Conservation (phyloP, 1,139 yeast genomes). For the Zygoascus hellenicus region DNA sequence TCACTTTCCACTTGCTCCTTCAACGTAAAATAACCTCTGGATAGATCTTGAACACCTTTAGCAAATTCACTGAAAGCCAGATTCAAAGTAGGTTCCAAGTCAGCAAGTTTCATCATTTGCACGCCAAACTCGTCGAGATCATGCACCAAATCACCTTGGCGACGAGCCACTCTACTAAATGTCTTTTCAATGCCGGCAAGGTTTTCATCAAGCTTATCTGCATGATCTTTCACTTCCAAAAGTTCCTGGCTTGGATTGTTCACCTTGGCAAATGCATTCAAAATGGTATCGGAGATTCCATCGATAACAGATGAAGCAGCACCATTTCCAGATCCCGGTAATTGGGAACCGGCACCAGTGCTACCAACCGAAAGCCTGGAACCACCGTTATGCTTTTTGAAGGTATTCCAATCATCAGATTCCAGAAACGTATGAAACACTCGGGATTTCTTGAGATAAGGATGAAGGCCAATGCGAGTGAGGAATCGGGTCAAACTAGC, state of each 20-base stretch:
- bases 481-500: slow-evolving; percentile 75
- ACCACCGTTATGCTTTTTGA: slow-evolving; percentile 49
- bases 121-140: slow-evolving; percentile 69
- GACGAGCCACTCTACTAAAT: slow-evolving; percentile 64
- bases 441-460: slow-evolving; percentile 61
- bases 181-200: slow-evolving; percentile 71
- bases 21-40: slow-evolving; percentile 43
- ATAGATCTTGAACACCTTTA: slow-evolving; percentile 45
- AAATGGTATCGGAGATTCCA: slow-evolving; percentile 72
- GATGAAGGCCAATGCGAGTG: slow-evolving; percentile 67
- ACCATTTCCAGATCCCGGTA: slow-evolving; percentile 10
- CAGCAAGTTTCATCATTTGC: slow-evolving; percentile 64
- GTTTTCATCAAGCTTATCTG: slow-evolving; percentile 80
- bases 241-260: slow-evolving; percentile 74
- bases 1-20: slow-evolving; percentile 71
- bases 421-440: slow-evolving; percentile 73
- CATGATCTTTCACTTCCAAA: slow-evolving; percentile 72
- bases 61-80: slow-evolving; percentile 51
- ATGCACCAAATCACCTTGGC: slow-evolving; percentile 63
- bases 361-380: slow-evolving; percentile 22
- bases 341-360: slow-evolving; percentile 8
- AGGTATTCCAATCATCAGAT: slow-evolving; percentile 78
- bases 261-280: slow-evolving; percentile 85
- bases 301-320: slow-evolving; percentile 44
- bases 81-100: slow-evolving; percentile 44